phyloP scores from a whole-genome alignment of 2,329 filamentous ascomycete genomes.

The Thelonectria discophora region DNA sequence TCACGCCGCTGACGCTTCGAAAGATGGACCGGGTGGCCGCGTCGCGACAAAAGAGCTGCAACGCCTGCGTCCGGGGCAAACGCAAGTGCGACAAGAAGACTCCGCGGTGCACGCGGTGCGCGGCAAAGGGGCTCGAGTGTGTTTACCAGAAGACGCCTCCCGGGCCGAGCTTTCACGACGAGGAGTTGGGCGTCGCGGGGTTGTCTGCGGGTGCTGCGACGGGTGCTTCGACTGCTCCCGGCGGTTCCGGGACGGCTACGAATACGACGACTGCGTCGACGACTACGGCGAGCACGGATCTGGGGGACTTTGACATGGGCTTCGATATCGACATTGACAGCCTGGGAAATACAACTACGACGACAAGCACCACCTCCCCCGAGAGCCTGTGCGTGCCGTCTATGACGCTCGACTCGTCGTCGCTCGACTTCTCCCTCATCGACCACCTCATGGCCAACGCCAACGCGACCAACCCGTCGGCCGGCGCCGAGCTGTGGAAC shows the following conservation, averaged over 20 bases:
- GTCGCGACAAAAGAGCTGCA: constrained; percentile 62
- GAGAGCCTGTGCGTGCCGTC: constrained; percentile 42
- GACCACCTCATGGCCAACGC: constrained; percentile 45
- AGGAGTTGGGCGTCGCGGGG: constrained; percentile 27
- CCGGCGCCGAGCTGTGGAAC: constrained; percentile 41
- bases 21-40: constrained; percentile 47
- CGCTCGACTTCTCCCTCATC: constrained; percentile 48
- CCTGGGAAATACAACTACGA: constrained; percentile 35
- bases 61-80: constrained; percentile 58
- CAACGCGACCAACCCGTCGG: constrained; percentile 18
- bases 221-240: not conserved
- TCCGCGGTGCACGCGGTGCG: constrained; percentile 55
- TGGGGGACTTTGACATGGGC: constrained; percentile 50
- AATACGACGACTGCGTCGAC: not conserved
- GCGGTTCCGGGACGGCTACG: too few relatives aligned
- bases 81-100: constrained; percentile 57
- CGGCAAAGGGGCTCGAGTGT: constrained; percentile 53
- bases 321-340: constrained; percentile 50
- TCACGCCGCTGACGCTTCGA: constrained; percentile 39
- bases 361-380: constrained; percentile 35
- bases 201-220: not conserved
- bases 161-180: constrained; percentile 35
- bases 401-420: constrained; percentile 41
- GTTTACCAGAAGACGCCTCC: constrained; percentile 51
- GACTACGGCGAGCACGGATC: constrained; percentile 23